Percentiles rank a stretch among this genome's conserved stretches.
These are phyloP conservation scores for Pyrenula aspistea DNA, from an alignment of 495 filamentous ascomycete species.

Conservation along the genomic window DNA sequence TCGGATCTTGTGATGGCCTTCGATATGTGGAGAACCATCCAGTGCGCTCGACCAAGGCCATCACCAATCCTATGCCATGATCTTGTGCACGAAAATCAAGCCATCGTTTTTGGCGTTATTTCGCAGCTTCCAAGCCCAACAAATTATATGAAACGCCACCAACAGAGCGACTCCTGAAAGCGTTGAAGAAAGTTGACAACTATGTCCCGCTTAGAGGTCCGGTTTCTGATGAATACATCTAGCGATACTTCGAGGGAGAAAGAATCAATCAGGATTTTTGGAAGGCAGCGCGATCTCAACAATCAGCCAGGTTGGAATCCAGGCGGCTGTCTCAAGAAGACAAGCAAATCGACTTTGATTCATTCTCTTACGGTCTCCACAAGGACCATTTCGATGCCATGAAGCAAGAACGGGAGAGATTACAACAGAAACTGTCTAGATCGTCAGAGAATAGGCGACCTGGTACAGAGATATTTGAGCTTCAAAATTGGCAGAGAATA, in stretches of 20 bases:
- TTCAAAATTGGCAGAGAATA: too few species aligned
- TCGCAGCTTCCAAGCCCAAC: neutral
- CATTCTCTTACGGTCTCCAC: too few species aligned
- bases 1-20: neutral
- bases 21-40: neutral
- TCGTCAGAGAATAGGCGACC: too few species aligned
- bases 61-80: neutral
- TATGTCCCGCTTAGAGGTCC: neutral
- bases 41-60: neutral
- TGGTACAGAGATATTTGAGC: too few species aligned
- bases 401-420: too few species aligned
- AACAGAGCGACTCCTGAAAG: neutral
- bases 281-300: neutral
- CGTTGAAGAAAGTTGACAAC: neutral
- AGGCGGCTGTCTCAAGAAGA: too few species aligned
- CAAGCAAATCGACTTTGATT: too few species aligned
- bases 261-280: neutral
- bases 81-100: neutral
- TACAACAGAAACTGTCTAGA: too few species aligned
- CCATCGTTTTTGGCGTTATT: neutral
- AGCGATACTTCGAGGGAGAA: neutral
- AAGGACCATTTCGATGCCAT: too few species aligned
- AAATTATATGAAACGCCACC: too few species aligned
- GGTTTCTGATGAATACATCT: neutral
- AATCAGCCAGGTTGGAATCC: too few species aligned